phyloP scores from a whole-genome alignment of 2,329 filamentous ascomycete genomes.

The Dendrostoma leiphaemia region DNA sequence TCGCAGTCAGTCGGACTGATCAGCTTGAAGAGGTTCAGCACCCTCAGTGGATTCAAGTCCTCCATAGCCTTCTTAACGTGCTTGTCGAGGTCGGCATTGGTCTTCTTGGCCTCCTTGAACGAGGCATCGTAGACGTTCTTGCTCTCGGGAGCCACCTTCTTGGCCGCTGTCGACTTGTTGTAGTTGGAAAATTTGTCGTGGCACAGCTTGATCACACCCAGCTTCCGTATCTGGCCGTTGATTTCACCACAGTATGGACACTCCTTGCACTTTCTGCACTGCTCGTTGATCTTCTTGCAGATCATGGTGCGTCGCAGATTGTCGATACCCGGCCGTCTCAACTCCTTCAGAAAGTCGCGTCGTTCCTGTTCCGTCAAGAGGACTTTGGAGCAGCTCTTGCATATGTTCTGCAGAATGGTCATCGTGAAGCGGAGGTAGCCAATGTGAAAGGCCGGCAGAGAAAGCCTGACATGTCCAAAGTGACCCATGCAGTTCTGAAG shows the following conservation, averaged over 20 bases:
- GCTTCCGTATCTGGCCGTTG: slow-evolving; percentile 91
- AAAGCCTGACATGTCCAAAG: slow-evolving; percentile 89
- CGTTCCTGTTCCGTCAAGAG: slow-evolving; percentile 79
- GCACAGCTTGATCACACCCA: slow-evolving; percentile 86
- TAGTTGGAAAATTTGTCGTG: slow-evolving; percentile 90
- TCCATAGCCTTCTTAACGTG: slow-evolving; percentile 91
- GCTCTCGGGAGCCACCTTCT: slow-evolving; percentile 77
- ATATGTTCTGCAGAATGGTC: slow-evolving; percentile 89
- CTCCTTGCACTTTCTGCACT: slow-evolving; percentile 80
- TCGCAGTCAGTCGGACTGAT: slow-evolving; percentile 86
- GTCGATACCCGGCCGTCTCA: slow-evolving; percentile 80
- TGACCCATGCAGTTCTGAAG: slow-evolving; percentile 89
- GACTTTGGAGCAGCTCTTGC: slow-evolving; percentile 88
- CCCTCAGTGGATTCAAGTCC: slow-evolving; percentile 85
- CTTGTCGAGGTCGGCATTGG: slow-evolving; percentile 82
- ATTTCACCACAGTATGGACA: slow-evolving; percentile 79
- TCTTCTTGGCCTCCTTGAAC: slow-evolving; percentile 74
- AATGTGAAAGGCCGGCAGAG: slow-evolving; percentile 91
- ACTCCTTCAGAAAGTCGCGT: slow-evolving; percentile 71
- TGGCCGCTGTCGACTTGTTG: slow-evolving; percentile 83
- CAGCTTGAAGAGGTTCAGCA: slow-evolving; percentile 87
- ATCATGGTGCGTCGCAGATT: slow-evolving; percentile 81
- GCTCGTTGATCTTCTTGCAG: slow-evolving; percentile 83
- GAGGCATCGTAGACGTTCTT: slow-evolving; percentile 85
- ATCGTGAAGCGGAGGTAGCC: slow-evolving; percentile 95